These are phyloP conservation scores for Cucumis cinereus DNA, from an alignment of 306 rosid species.

Conservation along the genomic window DNA sequence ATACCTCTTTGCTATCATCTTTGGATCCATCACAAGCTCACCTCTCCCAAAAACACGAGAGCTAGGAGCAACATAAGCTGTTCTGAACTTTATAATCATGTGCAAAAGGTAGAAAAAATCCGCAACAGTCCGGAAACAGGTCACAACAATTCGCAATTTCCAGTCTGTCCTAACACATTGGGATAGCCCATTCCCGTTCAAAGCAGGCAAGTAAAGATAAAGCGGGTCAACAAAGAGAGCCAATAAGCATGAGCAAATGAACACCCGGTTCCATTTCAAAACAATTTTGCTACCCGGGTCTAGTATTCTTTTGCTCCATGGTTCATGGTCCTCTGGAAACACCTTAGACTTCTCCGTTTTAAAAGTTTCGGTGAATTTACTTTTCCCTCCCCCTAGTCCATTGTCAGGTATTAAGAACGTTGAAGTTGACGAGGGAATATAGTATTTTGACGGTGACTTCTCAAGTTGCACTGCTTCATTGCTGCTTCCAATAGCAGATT, in stretches of 20 bases:
- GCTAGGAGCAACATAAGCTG: conserved; percentile 87
- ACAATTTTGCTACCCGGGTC: conserved; percentile 88
- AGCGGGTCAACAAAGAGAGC: conserved; percentile 78
- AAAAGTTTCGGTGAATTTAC: conserved; percentile 35
- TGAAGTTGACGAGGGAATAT: conserved; percentile 35
- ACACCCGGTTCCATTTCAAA: conserved; percentile 82
- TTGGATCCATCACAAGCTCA: conserved; percentile 95
- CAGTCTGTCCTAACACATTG: conserved; percentile 64
- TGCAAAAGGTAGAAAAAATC: conserved; percentile 80
- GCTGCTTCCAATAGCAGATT: conserved; percentile 34
- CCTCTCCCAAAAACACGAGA: conserved; percentile 96
- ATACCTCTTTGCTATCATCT: conserved; percentile 69
- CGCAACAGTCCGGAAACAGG: conserved; percentile 75
- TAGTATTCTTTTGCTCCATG: conserved; percentile 68
- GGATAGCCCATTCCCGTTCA: conserved; percentile 21
- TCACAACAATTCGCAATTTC: conserved; percentile 57
- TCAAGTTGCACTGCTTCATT: conserved; percentile 33
- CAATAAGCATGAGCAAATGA: conserved; percentile 71
- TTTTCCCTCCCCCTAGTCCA: conserved; percentile 33
- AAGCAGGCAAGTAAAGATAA: conserved; percentile 71
- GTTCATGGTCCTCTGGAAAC: conserved; percentile 62
- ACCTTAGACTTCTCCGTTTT: conserved; percentile 47
- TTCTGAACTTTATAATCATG: conserved; percentile 76
- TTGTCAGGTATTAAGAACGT: conserved; percentile 32
- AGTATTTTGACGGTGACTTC: conserved; percentile 43